Base-by-base conservation (phyloP, 768 basidiomycete species). In the Psilocybe sp. region DNA sequence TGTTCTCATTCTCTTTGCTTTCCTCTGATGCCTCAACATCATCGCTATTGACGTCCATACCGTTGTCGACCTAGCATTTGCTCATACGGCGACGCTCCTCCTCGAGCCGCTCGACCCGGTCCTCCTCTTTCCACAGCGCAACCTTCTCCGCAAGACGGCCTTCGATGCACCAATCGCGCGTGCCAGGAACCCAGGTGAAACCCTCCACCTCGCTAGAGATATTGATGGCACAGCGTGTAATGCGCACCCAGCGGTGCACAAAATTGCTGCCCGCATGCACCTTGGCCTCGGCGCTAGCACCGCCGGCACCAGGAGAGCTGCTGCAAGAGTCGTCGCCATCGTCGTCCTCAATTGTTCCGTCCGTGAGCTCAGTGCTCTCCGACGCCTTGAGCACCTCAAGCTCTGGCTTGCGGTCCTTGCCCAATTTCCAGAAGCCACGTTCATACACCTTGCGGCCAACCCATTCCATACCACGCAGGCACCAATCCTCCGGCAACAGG, bases 391-490 rank as follows among this genome's bases (percentile, higher is more conserved):
- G 73, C 1, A 94, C 85, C 59, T 94, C 93, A 49, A 90, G 75
- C 73, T 98, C 96, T 0, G 72, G 69, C 53, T 67, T 66, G 36
- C 78, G 75, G 49, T 85, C 84, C 45, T 85, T 86, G 31, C 79
- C 80, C n/a, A 74, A 73, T 62, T 87, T 90, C 97, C 97, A 99
- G 65, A 87, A 98, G 0, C 95, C 96, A 35, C 91, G 82, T 64
- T 96, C 93, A 63, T 88, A 98, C 13, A 98, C 85, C 53, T 83
- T 82, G 51, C 92, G 77, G 5, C 91, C 88, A 3, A 92, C 87
- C 97, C 97, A 99, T 58, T 94, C 94, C 85, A 95, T 92, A 1
- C 97, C 97, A 31, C 97, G 80, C 57, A 98, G 64, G 60, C 89
- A 90, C 93, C 95, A 98, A 60, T 98, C 97, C 67, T 99, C 97